Base-by-base conservation (phyloP, 164 flowering plant species). In the Sedum album region DNA sequence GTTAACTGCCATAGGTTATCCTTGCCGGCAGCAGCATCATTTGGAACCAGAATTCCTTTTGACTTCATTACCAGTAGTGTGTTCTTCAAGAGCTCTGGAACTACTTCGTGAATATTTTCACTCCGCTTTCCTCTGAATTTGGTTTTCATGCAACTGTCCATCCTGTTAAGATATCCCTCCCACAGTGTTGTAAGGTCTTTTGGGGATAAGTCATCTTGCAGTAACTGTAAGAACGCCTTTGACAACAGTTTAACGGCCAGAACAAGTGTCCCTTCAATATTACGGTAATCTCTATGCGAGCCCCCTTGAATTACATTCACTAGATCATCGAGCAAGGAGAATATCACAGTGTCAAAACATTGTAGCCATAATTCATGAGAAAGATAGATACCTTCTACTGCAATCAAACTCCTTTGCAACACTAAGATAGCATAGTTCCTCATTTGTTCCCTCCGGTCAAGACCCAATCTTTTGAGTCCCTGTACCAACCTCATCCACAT, bases 401-500 rank as follows among this genome's bases (percentile, higher is more conserved):
- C 83, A 14, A 78, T 72, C 74, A 86, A 74, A 72, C 88, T 81
- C 66, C 76, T 76, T 66, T 84, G 86, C 65, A 86, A 66, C 30
- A 78, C 69, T 53, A 72, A 30, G 42, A 86, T 71, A 20, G 88
- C 88, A 57, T 86, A 82, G 67, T 80, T 80, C 61, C 90, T 81
- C 21, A 86, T 85, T 41, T 84, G 84, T 66, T 82, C 86, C 76
- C 90, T 81, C 74, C 71, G 81, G 68, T 86, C 88, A 70, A 84
- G 67, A 72, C 88, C 81, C 4, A 82, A 77, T 74, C 81, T 86
- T 64, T 81, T 72, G 48, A 84, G 41, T 48, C 81, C 85, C 65
- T 81, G 86, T 18, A 82, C 81, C 60, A 84, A 74, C 69, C 90
- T 76, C 68, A 86, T 46, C 90, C 87, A 84, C 90, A 86, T 84